Evolutionary conservation across 129 eudicot genomes (phyloP).

Genomic region (Tanacetum coccineum): DNA sequence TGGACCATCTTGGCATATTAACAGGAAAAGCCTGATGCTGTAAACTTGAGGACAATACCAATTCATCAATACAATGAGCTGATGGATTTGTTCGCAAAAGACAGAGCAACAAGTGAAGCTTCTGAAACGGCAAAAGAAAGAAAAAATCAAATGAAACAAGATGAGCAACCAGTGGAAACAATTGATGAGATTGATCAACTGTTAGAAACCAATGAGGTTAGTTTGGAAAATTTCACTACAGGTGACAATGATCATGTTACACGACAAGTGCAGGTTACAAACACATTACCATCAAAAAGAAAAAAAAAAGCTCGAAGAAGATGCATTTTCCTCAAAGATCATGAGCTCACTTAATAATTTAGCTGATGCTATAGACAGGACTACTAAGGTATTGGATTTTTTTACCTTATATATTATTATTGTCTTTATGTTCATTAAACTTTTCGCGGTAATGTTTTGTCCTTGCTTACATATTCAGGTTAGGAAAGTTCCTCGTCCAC

Average conservation of each 20-base stretch:
- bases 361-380: not conserved
- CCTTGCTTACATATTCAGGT: not conserved
- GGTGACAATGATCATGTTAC: not conserved
- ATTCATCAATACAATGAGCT: not conserved
- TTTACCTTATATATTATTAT: not conserved
- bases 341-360: not conserved
- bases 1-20: no score
- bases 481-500: constrained; percentile 7
- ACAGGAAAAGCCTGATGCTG: no score
- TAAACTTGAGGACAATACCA: no score
- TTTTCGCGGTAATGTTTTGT: not conserved
- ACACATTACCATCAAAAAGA: not conserved
- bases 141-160: not conserved
- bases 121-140: not conserved
- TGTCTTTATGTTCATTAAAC: not conserved
- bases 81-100: not conserved
- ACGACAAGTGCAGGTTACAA: not conserved
- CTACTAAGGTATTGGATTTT: not conserved
- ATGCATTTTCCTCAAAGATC: not conserved
- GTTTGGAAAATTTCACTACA: not conserved
- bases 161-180: not conserved
- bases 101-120: not conserved
- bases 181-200: not conserved
- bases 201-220: not conserved
- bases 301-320: not conserved